Evolutionary conservation across 306 rosid genomes (phyloP), one percentile per base, ranked within the genome.

Genomic region (Quercus dentata): DNA sequence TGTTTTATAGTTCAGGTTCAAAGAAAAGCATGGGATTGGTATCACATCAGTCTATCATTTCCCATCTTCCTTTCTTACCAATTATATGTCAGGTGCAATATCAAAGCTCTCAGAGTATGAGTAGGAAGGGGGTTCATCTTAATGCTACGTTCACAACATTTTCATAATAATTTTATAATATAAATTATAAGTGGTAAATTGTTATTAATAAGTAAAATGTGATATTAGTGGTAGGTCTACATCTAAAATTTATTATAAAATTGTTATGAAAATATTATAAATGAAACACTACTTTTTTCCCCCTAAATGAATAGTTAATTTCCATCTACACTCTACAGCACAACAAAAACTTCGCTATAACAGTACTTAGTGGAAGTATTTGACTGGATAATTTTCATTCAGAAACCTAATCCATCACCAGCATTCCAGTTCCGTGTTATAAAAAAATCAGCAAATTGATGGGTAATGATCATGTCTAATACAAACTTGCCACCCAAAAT

Each of bases 1-100:
- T 49, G 20, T 63, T 28, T 1, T 2, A 14, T 14, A 4, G 20
- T 63, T 28, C 11, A 27, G 15, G 69, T 19, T 63, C 30, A 18
- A 28, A 15, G 23, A 52, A 2, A 31, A 51, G 55, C n/a, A 27
- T 25, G 18, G 20, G 4, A 14, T 8, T 15, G 41, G 76, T 18
- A 73, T 71, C 61, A 71, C 20, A 28, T 71, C 61, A 54, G 28
- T 23, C 7, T 27, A 73, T 73, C 76, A 54, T 55, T 54, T 73
- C 76, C 52, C 10, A 28, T 25, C 30, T 23, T 51, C 28, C 31
- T 11, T 2, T 41, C 46, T 41, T 41, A 41, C 46, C 46, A 41
- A 41, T 41, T 10, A 33, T 11, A 14, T 51, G 41, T 55, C 56
- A 10, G 27, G 33, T 54, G 7, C 57, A 30, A 21, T 44, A 9